Evolutionary conservation across 1,284 basidiomycete genomes (phyloP).

Genomic region (Sanghuangporus weigelae): DNA sequence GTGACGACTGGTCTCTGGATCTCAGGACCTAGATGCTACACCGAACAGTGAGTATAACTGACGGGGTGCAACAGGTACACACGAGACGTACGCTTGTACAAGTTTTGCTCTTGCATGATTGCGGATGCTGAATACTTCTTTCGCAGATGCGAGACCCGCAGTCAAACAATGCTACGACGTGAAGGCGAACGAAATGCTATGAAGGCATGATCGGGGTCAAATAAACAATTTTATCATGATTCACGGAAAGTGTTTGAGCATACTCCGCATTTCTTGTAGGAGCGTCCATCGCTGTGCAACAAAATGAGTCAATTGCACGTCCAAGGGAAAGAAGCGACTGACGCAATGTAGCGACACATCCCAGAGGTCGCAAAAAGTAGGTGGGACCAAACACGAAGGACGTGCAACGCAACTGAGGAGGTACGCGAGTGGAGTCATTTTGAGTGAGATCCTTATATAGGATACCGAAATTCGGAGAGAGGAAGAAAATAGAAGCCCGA

Average conservation of each 20-base stretch:
- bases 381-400: background rate
- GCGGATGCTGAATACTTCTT: slow-evolving; percentile 15
- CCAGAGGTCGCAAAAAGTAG: background rate
- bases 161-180: slow-evolving; percentile 16
- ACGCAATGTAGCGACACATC: slow-evolving; percentile 19
- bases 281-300: slow-evolving; percentile 12
- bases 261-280: slow-evolving; percentile 16
- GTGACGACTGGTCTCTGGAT: slow-evolving; percentile 15
- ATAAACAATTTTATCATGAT: background rate
- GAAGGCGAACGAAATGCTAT: slow-evolving; percentile 17
- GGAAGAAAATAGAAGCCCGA: background rate
- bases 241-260: background rate
- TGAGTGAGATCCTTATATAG: background rate
- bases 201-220: background rate
- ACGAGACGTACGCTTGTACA: slow-evolving; percentile 15
- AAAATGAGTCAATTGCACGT: background rate
- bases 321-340: background rate
- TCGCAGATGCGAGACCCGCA: slow-evolving; percentile 14
- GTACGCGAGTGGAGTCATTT: background rate
- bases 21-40: slow-evolving; percentile 13
- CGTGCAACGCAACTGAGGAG: background rate
- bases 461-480: background rate
- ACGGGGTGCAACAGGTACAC: background rate
- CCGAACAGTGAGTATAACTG: background rate
- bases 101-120: slow-evolving; percentile 8